phyloP scores from a whole-genome alignment of 306 rosid species.

The Fagus crenata region DNA sequence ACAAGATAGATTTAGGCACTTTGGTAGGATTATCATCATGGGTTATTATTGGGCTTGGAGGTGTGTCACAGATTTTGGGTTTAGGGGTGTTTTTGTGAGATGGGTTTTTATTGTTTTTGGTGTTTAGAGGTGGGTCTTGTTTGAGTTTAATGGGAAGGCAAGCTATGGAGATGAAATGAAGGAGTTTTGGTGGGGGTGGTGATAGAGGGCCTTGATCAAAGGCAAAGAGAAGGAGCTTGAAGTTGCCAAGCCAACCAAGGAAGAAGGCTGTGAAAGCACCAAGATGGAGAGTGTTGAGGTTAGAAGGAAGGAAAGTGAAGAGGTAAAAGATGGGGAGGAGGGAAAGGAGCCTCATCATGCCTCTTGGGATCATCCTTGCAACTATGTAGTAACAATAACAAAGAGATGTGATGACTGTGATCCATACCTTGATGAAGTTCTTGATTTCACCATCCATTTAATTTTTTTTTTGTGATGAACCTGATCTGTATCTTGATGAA shows the following conservation, averaged over 20 bases:
- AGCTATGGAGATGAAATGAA: too few relatives aligned
- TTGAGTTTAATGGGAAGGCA: too few relatives aligned
- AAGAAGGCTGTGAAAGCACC: conserved; percentile 41
- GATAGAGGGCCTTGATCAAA: conserved; percentile 56
- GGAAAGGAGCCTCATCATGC: background rate
- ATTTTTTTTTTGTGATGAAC: background rate
- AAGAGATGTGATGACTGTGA: too few relatives aligned
- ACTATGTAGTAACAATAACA: too few relatives aligned
- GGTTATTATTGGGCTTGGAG: background rate
- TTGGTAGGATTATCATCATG: background rate
- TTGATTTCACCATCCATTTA: too few relatives aligned
- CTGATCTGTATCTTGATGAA: conserved; percentile 43
- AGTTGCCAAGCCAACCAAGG: conserved; percentile 49
- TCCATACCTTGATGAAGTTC: too few relatives aligned
- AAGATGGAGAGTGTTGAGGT: conserved; percentile 35
- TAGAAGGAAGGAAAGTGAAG: conserved; percentile 40
- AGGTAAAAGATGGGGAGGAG: conserved; percentile 38
- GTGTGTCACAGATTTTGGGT: conserved; percentile 10
- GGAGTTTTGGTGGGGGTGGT: too few relatives aligned
- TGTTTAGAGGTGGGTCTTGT: too few relatives aligned
- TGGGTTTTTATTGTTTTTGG: conserved; percentile 33
- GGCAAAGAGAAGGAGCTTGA: conserved; percentile 48
- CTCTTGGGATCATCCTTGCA: too few relatives aligned
- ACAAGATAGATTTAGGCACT: background rate
- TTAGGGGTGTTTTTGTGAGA: background rate